Evolutionary conservation across 2,329 filamentous ascomycete species (phyloP).

Genomic region (Parafenestella ontariensis): DNA sequence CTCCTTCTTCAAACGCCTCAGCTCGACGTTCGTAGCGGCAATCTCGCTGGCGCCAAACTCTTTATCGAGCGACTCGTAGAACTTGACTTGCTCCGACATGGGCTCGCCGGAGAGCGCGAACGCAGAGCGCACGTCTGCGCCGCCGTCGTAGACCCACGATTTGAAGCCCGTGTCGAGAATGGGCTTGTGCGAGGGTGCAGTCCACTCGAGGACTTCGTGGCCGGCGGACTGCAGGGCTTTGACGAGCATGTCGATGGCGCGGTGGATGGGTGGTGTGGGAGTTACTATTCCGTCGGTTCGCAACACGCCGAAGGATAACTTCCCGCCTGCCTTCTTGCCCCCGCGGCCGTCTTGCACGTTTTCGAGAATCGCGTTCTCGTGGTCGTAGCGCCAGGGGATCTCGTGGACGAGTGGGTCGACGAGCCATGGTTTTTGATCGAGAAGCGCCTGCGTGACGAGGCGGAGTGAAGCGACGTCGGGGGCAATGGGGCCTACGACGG

Average conservation of each 20-base stretch:
- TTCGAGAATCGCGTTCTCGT: conserved; percentile 44
- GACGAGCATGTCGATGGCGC: conserved; percentile 41
- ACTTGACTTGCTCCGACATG: conserved; percentile 32
- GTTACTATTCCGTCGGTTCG: conserved; percentile 44
- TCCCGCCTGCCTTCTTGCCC: conserved; percentile 3
- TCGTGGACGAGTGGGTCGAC: conserved; percentile 70
- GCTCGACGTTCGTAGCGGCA: conserved; percentile 39
- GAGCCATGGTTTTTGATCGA: conserved; percentile 69
- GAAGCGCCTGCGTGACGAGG: conserved; percentile 63
- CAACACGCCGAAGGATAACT: conserved; percentile 44
- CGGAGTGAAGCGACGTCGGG: conserved; percentile 62
- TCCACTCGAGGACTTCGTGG: conserved; percentile 41
- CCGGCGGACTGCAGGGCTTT: conserved; percentile 31
- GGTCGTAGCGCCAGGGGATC: conserved; percentile 67
- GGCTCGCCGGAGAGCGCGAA: conserved; percentile 46
- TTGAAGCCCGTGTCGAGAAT: conserved; percentile 30
- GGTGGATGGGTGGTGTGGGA: conserved; percentile 45
- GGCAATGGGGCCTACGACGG: conserved; percentile 69
- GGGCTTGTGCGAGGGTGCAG: conserved; percentile 29
- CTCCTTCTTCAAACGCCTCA: conserved; percentile 40
- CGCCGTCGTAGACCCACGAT: conserved; percentile 44
- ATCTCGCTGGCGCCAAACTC: conserved; percentile 40
- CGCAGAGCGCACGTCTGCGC: conserved; percentile 36
- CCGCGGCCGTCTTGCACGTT: conserved; percentile 12
- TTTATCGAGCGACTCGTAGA: conserved; percentile 21